phyloP scores from a whole-genome alignment of 2,329 filamentous ascomycete genomes.

The Botrytis elliptica region DNA sequence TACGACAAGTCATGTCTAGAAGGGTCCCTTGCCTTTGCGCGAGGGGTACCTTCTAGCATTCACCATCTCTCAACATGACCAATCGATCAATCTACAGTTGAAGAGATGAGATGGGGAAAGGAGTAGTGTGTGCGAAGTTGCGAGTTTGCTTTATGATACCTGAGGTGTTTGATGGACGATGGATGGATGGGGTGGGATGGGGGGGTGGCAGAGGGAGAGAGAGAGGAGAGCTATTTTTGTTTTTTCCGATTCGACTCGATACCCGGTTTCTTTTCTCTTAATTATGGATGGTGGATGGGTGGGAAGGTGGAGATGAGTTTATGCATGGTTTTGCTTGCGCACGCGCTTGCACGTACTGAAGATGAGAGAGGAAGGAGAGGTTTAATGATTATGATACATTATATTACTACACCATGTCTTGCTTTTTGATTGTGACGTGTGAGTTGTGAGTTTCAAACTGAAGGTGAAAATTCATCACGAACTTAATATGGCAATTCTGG shows the following conservation, averaged over 20 bases:
- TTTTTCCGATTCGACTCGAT: conserved; percentile 18
- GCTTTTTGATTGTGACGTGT: neutral
- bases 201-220: neutral
- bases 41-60: neutral
- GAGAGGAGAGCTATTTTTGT: conserved; percentile 5
- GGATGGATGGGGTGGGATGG: too few relatives aligned
- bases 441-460: neutral
- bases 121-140: neutral
- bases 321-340: neutral
- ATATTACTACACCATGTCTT: neutral
- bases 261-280: conserved; percentile 19
- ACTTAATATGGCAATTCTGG: neutral
- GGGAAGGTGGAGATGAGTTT: neutral
- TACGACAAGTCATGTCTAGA: conserved; percentile 32
- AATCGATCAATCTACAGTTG: neutral
- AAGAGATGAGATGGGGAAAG: neutral
- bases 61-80: neutral
- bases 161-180: neutral
- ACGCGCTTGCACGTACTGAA: neutral
- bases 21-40: conserved; percentile 7
- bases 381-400: conserved; percentile 12
- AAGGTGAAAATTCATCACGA: neutral
- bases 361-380: neutral
- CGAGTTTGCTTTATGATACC: conserved; percentile 7
- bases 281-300: neutral